Base-by-base conservation (phyloP, 768 basidiomycete genomes). In the Boletus huronensis region DNA sequence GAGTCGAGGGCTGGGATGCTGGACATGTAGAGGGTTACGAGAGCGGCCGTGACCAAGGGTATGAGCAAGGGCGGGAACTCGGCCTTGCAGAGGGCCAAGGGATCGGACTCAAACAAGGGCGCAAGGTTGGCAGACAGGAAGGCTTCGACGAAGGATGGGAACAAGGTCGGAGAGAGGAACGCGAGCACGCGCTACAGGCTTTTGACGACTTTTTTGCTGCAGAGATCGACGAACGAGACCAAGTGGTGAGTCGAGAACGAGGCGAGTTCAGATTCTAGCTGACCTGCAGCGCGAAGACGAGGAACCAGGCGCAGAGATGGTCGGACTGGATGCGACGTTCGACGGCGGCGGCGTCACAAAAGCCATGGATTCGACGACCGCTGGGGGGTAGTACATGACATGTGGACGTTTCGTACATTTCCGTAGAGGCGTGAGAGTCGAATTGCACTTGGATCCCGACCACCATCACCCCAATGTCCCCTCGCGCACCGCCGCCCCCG, bases 191-290 rank as follows among this genome's bases (percentile, higher is more conserved):
- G 0, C 55, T 83, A 26, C 77, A 79, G 47, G 81, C 81, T 9
- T 83, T 87, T 69, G 82, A 86, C 65, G 73, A 73, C 36, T 81
- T 83, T 67, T 67, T 84, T 50, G 70, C 71, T 23, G 69, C 76
- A 59, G 79, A 83, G 55, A 66, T 72, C 57, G 72, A 71, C 56
- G 63, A 63, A 9, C 52, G 48, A 1, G 64, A 66, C 32, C 44
- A 52, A 9, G 55, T 50, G 55, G 69, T 70, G 26, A 68, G 69
- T 70, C 11, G 43, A 38, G n/a, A 23, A 5, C 13, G 4, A 25
- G 40, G 11, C 43, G 17, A 2, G 29, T 6, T 31, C n/a, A 11
- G 28, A 31, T 19, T 1, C 31, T n/a, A 10, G 34, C 60, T 70
- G 14, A 71, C 43, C 4, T 7, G 17, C 13, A 9, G 7, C 26